Percentiles rank a stretch among this genome's conserved stretches.
Evolutionary conservation across 2,329 filamentous ascomycete genomes (phyloP).

Genomic region (Alternaria infectoria): DNA sequence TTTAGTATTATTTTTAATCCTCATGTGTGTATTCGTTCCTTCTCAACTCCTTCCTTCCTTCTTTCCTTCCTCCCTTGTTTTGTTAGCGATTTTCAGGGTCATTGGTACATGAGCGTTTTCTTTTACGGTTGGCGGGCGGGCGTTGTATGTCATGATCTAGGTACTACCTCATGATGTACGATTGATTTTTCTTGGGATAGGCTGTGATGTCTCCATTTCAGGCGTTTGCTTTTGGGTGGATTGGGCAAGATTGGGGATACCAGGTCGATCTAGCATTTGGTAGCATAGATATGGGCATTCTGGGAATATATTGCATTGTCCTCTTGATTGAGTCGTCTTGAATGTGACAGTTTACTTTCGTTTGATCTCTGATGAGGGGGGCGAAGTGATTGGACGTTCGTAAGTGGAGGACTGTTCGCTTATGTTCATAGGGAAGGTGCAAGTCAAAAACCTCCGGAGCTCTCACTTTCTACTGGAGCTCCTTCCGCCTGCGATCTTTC

Average conservation of each 20-base stretch:
- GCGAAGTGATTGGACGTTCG: too few species aligned
- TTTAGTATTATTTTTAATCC: neutral
- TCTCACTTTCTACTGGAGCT: too few species aligned
- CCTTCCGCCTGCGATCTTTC: neutral
- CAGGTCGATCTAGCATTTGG: conserved; percentile 1
- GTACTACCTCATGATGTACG: neutral
- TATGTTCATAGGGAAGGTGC: too few species aligned
- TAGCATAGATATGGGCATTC: neutral
- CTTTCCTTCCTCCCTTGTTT: neutral
- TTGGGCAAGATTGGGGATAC: neutral
- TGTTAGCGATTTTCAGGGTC: neutral
- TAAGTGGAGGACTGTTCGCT: too few species aligned
- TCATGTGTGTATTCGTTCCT: neutral
- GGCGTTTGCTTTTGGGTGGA: neutral
- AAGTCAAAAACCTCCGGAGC: too few species aligned
- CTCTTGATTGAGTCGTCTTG: neutral
- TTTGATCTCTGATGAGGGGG: neutral
- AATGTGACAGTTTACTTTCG: neutral
- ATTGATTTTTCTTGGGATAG: neutral
- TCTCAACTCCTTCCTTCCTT: conserved; percentile 2
- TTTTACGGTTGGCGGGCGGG: neutral
- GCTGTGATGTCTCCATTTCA: neutral
- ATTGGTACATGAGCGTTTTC: neutral
- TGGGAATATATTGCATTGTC: neutral
- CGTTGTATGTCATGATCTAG: neutral